Percentiles rank a stretch among this genome's conserved stretches.
Conservation (phyloP, 768 basidiomycete genomes). For the Galerina sulciceps region DNA sequence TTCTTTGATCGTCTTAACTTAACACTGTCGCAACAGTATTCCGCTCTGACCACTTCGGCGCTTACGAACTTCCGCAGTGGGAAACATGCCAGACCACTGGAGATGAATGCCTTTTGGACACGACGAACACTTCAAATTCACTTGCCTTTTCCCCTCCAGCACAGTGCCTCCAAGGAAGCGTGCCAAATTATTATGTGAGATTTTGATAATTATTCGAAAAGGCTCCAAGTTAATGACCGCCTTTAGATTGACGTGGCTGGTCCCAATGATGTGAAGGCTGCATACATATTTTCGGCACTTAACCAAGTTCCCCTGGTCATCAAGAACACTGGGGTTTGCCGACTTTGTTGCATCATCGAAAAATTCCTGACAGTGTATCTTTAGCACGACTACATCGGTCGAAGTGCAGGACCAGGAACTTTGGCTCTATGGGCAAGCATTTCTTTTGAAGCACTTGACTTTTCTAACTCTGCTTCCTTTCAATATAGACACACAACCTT, state of each 20-base stretch:
- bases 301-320: conserved; percentile 27
- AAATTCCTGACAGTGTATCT: neutral
- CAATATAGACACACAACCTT: conserved; percentile 17
- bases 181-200: conserved; percentile 33
- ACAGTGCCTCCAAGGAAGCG: conserved; percentile 30
- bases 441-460: neutral
- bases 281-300: conserved; percentile 25
- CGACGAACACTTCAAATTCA: conserved; percentile 21
- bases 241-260: conserved; percentile 30
- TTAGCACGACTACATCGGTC: conserved; percentile 16
- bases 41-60: conserved; percentile 18
- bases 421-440: conserved; percentile 16
- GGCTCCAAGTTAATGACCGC: neutral
- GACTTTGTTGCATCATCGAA: neutral
- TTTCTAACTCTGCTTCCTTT: neutral
- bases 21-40: conserved; percentile 6
- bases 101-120: conserved; percentile 40
- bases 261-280: conserved; percentile 25
- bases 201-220: neutral
- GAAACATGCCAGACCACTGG: conserved; percentile 41
- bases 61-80: conserved; percentile 36
- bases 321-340: conserved; percentile 27
- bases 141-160: conserved; percentile 21
- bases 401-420: conserved; percentile 14
- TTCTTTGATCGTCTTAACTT: neutral